phyloP scores from a whole-genome alignment of 768 basidiomycete genomes.

The Podaxis sp. region DNA sequence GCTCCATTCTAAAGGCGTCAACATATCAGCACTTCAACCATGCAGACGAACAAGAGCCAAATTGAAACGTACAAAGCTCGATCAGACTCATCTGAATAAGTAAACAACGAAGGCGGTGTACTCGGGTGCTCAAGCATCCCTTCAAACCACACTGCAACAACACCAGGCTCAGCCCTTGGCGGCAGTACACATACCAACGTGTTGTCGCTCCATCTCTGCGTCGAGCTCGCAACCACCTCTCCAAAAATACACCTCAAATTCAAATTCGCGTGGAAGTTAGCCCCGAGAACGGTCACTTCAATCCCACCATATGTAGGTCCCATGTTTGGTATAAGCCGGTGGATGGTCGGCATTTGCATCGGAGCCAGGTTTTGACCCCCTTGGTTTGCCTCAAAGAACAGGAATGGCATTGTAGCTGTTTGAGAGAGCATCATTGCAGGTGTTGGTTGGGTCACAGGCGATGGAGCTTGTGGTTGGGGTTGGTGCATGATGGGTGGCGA shows the following conservation, averaged over 20 bases:
- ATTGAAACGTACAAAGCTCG: slow-evolving; percentile 59
- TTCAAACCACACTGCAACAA: slow-evolving; percentile 88
- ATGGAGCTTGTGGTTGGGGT: slow-evolving; percentile 22
- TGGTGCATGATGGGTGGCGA: slow-evolving; percentile 18
- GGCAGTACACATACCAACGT: slow-evolving; percentile 91
- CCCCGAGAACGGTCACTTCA: slow-evolving; percentile 90
- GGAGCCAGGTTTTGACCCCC: slow-evolving; percentile 39
- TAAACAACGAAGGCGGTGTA: slow-evolving; percentile 65
- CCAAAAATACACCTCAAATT: slow-evolving; percentile 84
- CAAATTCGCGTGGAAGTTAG: slow-evolving; percentile 77
- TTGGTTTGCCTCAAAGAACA: slow-evolving; percentile 56
- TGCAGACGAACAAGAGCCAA: not conserved
- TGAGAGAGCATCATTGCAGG: slow-evolving; percentile 24
- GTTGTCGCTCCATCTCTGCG: slow-evolving; percentile 89
- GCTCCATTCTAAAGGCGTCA: slow-evolving; percentile 69
- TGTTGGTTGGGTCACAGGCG: slow-evolving; percentile 19
- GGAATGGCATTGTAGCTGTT: slow-evolving; percentile 37
- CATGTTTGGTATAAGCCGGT: slow-evolving; percentile 76
- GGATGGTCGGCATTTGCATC: slow-evolving; percentile 66
- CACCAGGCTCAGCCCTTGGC: slow-evolving; percentile 73
- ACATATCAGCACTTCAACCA: slow-evolving; percentile 10
- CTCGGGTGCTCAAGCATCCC: slow-evolving; percentile 52
- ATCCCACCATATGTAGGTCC: slow-evolving; percentile 92
- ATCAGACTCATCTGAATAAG: slow-evolving; percentile 89
- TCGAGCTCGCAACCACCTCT: slow-evolving; percentile 73